These are phyloP conservation scores for Aspergillus sclerotialis DNA, from an alignment of 2,329 filamentous ascomycete genomes.

Conservation along the genomic window DNA sequence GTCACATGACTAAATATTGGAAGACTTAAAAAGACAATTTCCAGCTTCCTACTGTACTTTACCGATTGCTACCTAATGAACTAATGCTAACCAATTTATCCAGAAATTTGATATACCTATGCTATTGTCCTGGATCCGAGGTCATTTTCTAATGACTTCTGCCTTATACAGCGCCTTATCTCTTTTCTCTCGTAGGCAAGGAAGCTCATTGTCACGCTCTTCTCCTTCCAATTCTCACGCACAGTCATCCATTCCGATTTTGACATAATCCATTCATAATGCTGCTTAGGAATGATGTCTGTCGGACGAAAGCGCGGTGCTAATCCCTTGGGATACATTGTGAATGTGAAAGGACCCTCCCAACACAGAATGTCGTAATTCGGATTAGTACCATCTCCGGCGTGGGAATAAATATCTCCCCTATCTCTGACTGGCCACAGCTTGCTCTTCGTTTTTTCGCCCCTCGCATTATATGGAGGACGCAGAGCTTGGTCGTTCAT, in stretches of 20 bases:
- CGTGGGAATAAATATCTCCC: not conserved
- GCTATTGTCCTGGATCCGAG: too few relatives aligned
- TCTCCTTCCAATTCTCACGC: constrained; percentile 1
- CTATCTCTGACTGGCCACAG: not conserved
- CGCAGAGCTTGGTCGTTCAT: not conserved
- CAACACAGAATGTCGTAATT: not conserved
- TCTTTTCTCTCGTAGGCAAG: constrained; percentile 5
- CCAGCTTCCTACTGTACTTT: too few relatives aligned
- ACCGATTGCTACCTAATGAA: too few relatives aligned
- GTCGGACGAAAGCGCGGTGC: constrained; percentile 11
- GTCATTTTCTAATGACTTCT: too few relatives aligned
- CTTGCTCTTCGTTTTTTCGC: not conserved
- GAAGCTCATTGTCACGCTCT: constrained; percentile 7
- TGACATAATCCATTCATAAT: constrained; percentile 9
- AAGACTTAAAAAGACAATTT: too few relatives aligned
- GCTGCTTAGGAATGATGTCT: constrained; percentile 12
- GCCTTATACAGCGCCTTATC: not conserved
- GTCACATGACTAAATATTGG: constrained; percentile 12
- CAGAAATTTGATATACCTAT: too few relatives aligned
- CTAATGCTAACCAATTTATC: too few relatives aligned
- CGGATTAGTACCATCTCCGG: not conserved
- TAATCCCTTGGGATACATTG: constrained; percentile 8
- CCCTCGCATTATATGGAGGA: not conserved
- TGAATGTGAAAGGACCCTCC: constrained; percentile 10
- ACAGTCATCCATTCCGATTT: constrained; percentile 9